phyloP scores from a whole-genome alignment of 345 rosid genomes.

The Salix exigua region DNA sequence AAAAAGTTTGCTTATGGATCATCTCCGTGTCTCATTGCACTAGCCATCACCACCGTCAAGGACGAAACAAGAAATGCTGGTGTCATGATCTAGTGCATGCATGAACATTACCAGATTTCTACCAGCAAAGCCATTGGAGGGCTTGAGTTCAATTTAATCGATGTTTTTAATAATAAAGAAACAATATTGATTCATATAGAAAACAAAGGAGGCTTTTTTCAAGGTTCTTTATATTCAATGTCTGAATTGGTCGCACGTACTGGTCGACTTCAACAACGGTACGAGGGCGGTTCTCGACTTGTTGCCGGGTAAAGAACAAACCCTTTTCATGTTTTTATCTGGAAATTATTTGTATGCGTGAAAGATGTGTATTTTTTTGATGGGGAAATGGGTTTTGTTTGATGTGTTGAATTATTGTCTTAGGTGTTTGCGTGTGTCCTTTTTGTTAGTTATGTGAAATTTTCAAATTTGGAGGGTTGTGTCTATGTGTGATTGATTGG shows the following conservation, averaged over 20 bases:
- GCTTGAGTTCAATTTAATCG: constrained; percentile 9
- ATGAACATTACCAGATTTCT: constrained; percentile 19
- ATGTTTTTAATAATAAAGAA: background rate
- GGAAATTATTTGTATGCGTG: background rate
- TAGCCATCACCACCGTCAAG: constrained; percentile 27
- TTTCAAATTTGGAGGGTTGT: background rate
- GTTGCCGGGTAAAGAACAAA: constrained; percentile 66
- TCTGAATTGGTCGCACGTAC: constrained; percentile 94
- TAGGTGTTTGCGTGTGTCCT: background rate
- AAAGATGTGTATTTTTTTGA: background rate
- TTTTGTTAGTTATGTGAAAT: background rate
- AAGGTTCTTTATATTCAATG: constrained; percentile 29
- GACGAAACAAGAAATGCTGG: constrained; percentile 28
- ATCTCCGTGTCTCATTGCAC: constrained; percentile 10
- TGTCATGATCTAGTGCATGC: constrained; percentile 29
- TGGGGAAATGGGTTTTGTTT: background rate
- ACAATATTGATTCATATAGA: background rate
- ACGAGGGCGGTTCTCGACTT: constrained; percentile 89
- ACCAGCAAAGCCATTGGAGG: background rate
- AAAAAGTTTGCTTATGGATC: constrained; percentile 29
- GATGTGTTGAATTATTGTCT: background rate
- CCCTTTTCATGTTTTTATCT: background rate
- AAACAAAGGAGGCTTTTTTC: background rate
- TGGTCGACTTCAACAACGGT: constrained; percentile 96
- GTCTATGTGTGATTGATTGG: background rate